Percentiles rank a stretch among this genome's conserved stretches.
These are phyloP conservation scores for Buddleja alternifolia DNA, from an alignment of 257 asterid species.

Conservation along the genomic window DNA sequence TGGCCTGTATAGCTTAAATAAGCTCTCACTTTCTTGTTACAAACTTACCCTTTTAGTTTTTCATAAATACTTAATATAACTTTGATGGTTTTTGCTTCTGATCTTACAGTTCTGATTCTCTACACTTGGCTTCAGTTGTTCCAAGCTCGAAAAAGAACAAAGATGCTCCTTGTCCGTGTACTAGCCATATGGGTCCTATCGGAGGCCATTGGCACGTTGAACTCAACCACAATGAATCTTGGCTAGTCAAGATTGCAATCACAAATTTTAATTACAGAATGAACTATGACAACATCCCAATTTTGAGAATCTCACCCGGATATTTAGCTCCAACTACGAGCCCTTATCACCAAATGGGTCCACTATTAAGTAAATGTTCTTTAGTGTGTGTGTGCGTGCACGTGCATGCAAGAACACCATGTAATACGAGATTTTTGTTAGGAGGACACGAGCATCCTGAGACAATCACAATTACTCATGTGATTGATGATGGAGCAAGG, in stretches of 20 bases:
- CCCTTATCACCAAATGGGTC: constrained; percentile 37
- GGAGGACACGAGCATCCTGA: no score
- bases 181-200: constrained; percentile 58
- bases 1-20: constrained; percentile 44
- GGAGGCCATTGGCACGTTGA: constrained; percentile 61
- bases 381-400: no score
- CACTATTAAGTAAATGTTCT: constrained; percentile 56
- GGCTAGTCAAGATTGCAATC: constrained; percentile 54
- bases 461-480: no score
- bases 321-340: constrained; percentile 52
- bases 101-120: constrained; percentile 39
- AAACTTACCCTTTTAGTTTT: not conserved
- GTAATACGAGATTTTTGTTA: no score
- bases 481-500: no score
- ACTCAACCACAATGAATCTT: constrained; percentile 46
- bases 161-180: constrained; percentile 40
- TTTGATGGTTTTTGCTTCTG: constrained; percentile 16
- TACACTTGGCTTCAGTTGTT: constrained; percentile 35
- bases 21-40: not conserved
- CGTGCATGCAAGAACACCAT: no score
- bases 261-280: constrained; percentile 46
- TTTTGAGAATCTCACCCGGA: constrained; percentile 41
- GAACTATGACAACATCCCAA: constrained; percentile 62
- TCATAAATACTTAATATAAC: not conserved
- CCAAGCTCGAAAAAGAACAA: constrained; percentile 29